Percentiles rank a stretch among this genome's conserved stretches.
These are phyloP conservation scores for Umbelopsis ramanniana DNA, from an alignment of 192 early-diverging fungal species.

Conservation along the genomic window DNA sequence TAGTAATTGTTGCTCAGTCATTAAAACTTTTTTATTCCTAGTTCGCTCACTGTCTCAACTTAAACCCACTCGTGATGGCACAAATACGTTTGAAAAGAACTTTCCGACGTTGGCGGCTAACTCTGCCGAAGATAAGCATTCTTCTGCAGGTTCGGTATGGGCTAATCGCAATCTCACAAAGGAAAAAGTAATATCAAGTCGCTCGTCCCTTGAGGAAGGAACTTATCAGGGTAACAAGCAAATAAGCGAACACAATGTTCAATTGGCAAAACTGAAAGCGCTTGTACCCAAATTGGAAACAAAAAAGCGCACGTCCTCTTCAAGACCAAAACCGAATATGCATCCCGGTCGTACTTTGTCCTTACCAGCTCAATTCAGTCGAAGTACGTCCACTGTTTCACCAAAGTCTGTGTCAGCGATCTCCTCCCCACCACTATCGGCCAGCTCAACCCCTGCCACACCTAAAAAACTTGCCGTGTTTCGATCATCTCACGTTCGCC, in stretches of 20 bases:
- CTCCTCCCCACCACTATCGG: neutral
- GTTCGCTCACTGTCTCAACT: neutral
- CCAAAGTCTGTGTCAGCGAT: neutral
- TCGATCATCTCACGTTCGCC: conserved; percentile 12
- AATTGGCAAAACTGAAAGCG: conserved; percentile 22
- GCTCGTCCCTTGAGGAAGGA: neutral
- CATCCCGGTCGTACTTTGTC: neutral
- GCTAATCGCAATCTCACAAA: conserved; percentile 10
- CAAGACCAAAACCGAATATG: neutral
- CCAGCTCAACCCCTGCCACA: conserved; percentile 1
- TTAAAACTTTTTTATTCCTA: neutral
- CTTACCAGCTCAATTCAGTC: neutral
- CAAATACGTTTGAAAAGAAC: conserved; percentile 2
- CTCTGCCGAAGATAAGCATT: conserved; percentile 2
- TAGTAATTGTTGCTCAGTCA: neutral
- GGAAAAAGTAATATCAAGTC: conserved; percentile 5
- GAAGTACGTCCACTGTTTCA: neutral
- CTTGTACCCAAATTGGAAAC: conserved; percentile 33
- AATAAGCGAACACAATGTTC: conserved; percentile 8
- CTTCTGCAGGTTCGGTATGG: conserved; percentile 3
- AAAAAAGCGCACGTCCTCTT: conserved; percentile 19
- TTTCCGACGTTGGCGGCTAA: conserved; percentile 7
- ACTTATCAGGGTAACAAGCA: neutral
- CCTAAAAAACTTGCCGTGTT: conserved; percentile 9
- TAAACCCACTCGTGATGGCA: neutral